A percentile compares a stretch with the other conserved stretches of the same genome.
Conservation (phyloP, 2,329 filamentous ascomycete genomes). For the Biscogniauxia mediterranea region DNA sequence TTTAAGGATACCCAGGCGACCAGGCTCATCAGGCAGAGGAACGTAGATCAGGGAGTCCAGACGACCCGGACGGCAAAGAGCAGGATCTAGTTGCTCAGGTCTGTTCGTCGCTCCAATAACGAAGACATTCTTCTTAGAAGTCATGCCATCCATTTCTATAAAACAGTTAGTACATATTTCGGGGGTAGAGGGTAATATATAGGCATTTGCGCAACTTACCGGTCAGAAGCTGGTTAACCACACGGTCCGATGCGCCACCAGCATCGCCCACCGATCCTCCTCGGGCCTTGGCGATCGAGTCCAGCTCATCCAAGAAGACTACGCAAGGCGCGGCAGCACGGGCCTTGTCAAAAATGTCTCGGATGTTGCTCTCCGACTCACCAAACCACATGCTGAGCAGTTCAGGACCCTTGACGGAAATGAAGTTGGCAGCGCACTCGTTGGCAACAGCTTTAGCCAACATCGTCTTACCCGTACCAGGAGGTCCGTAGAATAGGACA, state of each 20-base stretch:
- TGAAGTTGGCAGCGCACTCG: conserved; percentile 99
- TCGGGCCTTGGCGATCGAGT: conserved; percentile 99
- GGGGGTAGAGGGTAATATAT: not conserved
- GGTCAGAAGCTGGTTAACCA: conserved; percentile 98
- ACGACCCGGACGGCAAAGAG: conserved; percentile 96
- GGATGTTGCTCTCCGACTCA: conserved; percentile 99
- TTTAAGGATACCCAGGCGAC: conserved; percentile 85
- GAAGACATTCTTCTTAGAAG: conserved; percentile 99
- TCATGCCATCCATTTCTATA: conserved; percentile 98
- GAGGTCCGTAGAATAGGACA: conserved; percentile 98
- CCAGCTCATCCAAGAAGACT: conserved; percentile 97
- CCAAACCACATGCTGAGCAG: conserved; percentile 99
- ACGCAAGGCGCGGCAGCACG: conserved; percentile 96
- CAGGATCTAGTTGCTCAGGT: conserved; percentile 97
- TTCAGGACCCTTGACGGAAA: conserved; percentile 98
- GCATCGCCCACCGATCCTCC: conserved; percentile 95
- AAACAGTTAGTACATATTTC: conserved; percentile 39
- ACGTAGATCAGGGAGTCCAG: conserved; percentile 98
- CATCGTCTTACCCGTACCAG: conserved; percentile 99
- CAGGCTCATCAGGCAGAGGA: conserved; percentile 87
- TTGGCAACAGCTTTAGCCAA: conserved; percentile 99
- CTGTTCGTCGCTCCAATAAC: conserved; percentile 98
- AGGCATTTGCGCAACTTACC: conserved; percentile 55
- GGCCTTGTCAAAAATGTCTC: conserved; percentile 99
- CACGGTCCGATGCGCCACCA: conserved; percentile 97